These are phyloP conservation scores for Apiosordaria backusii DNA, from an alignment of 495 filamentous ascomycete species.

Conservation along the genomic window DNA sequence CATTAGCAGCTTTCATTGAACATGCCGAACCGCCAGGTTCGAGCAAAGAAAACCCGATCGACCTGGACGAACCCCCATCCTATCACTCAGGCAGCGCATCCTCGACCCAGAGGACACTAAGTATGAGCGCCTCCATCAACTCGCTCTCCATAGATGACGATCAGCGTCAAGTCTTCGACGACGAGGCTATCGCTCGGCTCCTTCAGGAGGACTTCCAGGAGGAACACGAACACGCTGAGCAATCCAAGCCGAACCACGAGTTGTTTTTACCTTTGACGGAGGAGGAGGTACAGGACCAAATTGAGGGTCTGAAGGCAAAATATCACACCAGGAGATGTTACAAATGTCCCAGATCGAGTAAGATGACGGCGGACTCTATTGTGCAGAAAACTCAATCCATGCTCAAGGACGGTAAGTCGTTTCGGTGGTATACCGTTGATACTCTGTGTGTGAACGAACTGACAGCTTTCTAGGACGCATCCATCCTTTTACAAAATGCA, in stretches of 20 bases:
- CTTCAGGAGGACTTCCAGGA: not conserved
- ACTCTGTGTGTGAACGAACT: not conserved
- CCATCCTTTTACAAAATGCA: constrained; percentile 18
- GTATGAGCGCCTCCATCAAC: not conserved
- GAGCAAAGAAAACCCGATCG: not conserved
- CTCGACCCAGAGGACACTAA: not conserved
- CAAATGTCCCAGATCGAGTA: not conserved
- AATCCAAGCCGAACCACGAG: not conserved
- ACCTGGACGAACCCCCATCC: not conserved
- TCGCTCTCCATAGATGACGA: not conserved
- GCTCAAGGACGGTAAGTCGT: constrained; percentile 7
- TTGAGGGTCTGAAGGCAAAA: not conserved
- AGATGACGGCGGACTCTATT: not conserved
- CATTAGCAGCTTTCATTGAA: not conserved
- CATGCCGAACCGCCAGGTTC: not conserved
- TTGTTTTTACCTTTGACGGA: not conserved
- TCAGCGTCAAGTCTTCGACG: not conserved
- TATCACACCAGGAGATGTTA: not conserved
- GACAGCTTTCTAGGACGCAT: constrained; percentile 14
- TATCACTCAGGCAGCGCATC: not conserved
- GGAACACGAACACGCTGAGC: not conserved
- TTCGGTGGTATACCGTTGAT: not conserved
- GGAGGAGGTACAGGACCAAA: not conserved
- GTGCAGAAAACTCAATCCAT: constrained; percentile 8
- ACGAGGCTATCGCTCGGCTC: not conserved